Base-by-base conservation (phyloP, 352 stramenopile genomes). In the Pythium grandisporangium region DNA sequence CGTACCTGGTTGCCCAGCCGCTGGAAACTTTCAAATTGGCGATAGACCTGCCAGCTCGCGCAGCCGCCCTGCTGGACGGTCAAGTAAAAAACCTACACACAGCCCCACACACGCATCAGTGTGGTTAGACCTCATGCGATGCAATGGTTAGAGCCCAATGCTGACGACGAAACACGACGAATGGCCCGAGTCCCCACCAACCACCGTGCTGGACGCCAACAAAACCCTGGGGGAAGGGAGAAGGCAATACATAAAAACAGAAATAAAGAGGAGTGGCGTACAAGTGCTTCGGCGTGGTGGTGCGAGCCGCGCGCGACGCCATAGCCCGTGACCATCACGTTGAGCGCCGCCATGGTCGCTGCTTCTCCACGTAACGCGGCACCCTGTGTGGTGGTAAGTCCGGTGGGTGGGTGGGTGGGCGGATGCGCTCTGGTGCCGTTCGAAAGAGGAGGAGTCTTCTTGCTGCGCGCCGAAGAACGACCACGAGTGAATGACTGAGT, bases 31-130 rank as follows among this genome's bases (percentile, higher is more conserved):
- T 92, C 78, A 30, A 72, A 84, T 11, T 67, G 63, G 13, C 78
- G 67, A 54, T 92, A 92, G 17, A 92, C 68, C 7, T 63, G 82
- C 78, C 78, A 92, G 50, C 63, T 68, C 27, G 63, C 61, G 42
- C 57, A 48, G 35, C 72, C 68, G 50, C 73, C 66, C 50, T 87
- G 78, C 43, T 89, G 73, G 16, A 92, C 73, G 26, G 59, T 87
- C 34, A 83, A 63, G 30, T 79, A 64, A 45, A 89, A 92, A 16
- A 86, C 73, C 74, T 83, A 44, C 25, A 14, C 14, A 34, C 29
- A 50, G n/a, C n/a, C n/a, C n/a, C n/a, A n/a, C n/a, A n/a, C n/a
- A n/a, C n/a, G n/a, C n/a, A n/a, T n/a, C n/a, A n/a, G n/a, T n/a
- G n/a, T n/a, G n/a, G n/a, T n/a, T n/a, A n/a, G n/a, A n/a, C n/a